These are phyloP conservation scores for Zoysia matrella DNA, from an alignment of 202 grass and related monocot species.

Conservation along the genomic window DNA sequence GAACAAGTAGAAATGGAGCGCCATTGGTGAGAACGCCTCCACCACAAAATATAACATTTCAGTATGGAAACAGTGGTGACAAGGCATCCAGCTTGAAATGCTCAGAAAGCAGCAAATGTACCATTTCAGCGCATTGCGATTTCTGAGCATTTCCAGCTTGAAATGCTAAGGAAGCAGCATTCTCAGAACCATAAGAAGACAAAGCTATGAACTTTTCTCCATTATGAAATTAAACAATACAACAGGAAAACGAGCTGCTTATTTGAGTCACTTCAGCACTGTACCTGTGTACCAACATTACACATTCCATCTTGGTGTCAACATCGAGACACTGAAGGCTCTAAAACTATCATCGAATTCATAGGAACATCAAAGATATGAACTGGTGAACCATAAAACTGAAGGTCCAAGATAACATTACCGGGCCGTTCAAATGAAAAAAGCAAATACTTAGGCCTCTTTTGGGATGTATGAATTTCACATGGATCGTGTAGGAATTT, in stretches of 20 bases:
- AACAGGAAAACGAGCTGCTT: not conserved
- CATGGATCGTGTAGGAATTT: too few relatives aligned
- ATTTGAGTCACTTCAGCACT: too few relatives aligned
- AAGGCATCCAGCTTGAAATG: not conserved
- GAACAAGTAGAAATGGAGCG: too few relatives aligned
- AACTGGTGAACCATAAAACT: not conserved
- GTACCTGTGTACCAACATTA: too few relatives aligned
- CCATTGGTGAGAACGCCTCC: not conserved
- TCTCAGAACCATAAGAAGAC: too few relatives aligned
- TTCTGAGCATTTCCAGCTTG: too few relatives aligned
- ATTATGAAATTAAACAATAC: not conserved
- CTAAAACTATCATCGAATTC: not conserved
- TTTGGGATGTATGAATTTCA: too few relatives aligned
- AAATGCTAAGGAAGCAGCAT: too few relatives aligned
- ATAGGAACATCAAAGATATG: not conserved
- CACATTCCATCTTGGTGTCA: not conserved
- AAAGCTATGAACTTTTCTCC: too few relatives aligned
- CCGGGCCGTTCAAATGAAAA: not conserved
- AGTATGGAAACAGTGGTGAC: too few relatives aligned
- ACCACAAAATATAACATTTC: too few relatives aligned
- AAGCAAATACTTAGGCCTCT: not conserved
- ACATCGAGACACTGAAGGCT: not conserved
- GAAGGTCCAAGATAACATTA: not conserved
- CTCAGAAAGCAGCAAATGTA: constrained; percentile 12
- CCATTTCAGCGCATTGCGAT: not conserved